Conservation (phyloP, 805 yeast species). For the Suhomyces emberorum region DNA sequence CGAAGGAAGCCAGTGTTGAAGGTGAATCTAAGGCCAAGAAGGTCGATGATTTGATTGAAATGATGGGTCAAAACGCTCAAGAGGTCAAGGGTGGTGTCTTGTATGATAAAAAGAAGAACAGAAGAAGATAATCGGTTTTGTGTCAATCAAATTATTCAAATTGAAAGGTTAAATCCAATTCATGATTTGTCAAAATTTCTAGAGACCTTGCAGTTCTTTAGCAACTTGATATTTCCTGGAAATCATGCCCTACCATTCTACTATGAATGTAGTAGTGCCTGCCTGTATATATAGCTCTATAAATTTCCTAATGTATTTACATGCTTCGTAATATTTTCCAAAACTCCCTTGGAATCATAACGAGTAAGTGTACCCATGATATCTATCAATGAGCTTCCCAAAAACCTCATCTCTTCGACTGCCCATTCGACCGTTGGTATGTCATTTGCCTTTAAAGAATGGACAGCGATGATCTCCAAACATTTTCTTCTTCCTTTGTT, state of each 20-base stretch:
- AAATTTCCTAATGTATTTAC: slow-evolving; percentile 5
- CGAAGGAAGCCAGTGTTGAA: slow-evolving; percentile 12
- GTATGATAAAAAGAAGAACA: slow-evolving; percentile 44
- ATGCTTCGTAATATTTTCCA: background rate
- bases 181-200: no score
- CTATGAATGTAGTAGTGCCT: no score
- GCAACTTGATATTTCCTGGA: no score
- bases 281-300: slow-evolving; percentile 8
- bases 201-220: no score
- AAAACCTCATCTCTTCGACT: slow-evolving; percentile 25
- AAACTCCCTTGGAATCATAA: slow-evolving; percentile 1
- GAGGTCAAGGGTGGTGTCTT: slow-evolving; percentile 58
- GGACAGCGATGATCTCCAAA: slow-evolving; percentile 18
- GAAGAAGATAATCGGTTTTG: slow-evolving; percentile 31
- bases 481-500: slow-evolving; percentile 15
- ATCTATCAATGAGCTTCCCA: slow-evolving; percentile 24
- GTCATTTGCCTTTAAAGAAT: slow-evolving; percentile 25
- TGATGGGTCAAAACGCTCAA: slow-evolving; percentile 55
- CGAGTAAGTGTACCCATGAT: slow-evolving; percentile 4
- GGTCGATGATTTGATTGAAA: slow-evolving; percentile 52
- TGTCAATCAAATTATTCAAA: no score
- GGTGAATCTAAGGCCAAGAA: slow-evolving; percentile 9
- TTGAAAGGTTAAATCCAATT: no score
- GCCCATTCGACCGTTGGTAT: slow-evolving; percentile 24
- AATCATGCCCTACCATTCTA: no score